Conservation (phyloP, 2,329 filamentous ascomycete species). For the Mycosphaerella arachidis region DNA sequence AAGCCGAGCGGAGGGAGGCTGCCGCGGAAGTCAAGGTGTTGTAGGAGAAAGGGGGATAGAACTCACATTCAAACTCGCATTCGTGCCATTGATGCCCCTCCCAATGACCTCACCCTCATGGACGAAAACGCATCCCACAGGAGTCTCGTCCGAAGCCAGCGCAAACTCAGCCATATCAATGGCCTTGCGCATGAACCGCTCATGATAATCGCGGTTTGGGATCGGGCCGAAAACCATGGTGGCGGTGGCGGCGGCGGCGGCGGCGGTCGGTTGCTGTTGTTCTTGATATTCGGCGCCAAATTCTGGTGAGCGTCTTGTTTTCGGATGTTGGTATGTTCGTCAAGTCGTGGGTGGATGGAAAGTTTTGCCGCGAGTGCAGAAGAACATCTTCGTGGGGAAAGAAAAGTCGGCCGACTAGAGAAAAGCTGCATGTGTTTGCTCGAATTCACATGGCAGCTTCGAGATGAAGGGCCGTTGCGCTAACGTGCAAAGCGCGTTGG, state of each 20-base stretch:
- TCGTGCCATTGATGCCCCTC: slow-evolving; percentile 94
- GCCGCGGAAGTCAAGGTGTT: neutral
- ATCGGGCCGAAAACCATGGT: slow-evolving; percentile 32
- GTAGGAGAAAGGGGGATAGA: neutral
- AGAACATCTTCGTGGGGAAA: neutral
- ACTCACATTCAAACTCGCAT: slow-evolving; percentile 66
- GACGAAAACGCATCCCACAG: slow-evolving; percentile 93
- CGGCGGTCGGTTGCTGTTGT: neutral
- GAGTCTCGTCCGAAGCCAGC: slow-evolving; percentile 81
- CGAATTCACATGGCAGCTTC: neutral
- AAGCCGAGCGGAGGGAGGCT: neutral
- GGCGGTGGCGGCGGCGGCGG: neutral
- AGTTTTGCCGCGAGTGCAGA: neutral
- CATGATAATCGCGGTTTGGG: slow-evolving; percentile 47
- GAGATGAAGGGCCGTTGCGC: neutral
- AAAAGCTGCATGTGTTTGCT: neutral
- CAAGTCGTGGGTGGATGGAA: neutral
- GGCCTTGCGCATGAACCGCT: slow-evolving; percentile 76
- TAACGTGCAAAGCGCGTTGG: neutral
- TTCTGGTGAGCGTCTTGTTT: too few species aligned
- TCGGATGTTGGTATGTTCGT: too few species aligned
- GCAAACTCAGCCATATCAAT: slow-evolving; percentile 86
- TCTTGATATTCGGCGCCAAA: too few species aligned
- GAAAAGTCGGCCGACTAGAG: neutral
- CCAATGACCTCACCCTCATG: slow-evolving; percentile 74